A percentile compares a stretch with the other conserved stretches of the same genome.
Evolutionary conservation across 371 early-diverging fungal species (phyloP).

Genomic region (Mucor velutinosus): DNA sequence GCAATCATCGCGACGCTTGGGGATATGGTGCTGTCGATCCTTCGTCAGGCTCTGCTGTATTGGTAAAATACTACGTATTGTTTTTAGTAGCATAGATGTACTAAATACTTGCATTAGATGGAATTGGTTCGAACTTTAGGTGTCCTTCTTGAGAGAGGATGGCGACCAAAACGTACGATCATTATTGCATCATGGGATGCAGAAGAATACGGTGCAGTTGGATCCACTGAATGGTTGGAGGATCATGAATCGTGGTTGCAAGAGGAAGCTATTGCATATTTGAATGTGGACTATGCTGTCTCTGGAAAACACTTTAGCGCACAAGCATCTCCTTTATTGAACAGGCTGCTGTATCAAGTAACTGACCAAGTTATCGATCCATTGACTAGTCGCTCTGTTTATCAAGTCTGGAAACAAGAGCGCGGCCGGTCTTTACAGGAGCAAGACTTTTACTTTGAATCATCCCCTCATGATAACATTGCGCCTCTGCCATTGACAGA

Average conservation of each 20-base stretch:
- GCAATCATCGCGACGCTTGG: conserved; percentile 73
- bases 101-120: conserved; percentile 27
- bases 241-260: conserved; percentile 58
- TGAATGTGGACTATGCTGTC: conserved; percentile 60
- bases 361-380: conserved; percentile 54
- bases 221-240: conserved; percentile 76
- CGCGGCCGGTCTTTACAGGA: not conserved
- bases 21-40: conserved; percentile 66
- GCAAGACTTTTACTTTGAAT: not conserved
- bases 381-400: conserved; percentile 44
- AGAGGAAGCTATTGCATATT: conserved; percentile 56
- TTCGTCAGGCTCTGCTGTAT: conserved; percentile 61
- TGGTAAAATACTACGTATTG: conserved; percentile 34
- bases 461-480: not conserved
- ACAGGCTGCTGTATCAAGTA: conserved; percentile 49
- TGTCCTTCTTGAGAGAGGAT: conserved; percentile 55
- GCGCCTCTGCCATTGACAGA: conserved; percentile 32
- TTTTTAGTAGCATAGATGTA: not conserved
- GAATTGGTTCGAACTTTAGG: conserved; percentile 63
- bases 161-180: conserved; percentile 69
- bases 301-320: conserved; percentile 53
- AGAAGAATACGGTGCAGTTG: conserved; percentile 65
- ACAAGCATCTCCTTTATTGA: conserved; percentile 57
- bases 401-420: conserved; percentile 46
- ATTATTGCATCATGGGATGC: conserved; percentile 74